phyloP scores from a whole-genome alignment of 768 basidiomycete genomes.

The Leccinum subtestaceum region DNA sequence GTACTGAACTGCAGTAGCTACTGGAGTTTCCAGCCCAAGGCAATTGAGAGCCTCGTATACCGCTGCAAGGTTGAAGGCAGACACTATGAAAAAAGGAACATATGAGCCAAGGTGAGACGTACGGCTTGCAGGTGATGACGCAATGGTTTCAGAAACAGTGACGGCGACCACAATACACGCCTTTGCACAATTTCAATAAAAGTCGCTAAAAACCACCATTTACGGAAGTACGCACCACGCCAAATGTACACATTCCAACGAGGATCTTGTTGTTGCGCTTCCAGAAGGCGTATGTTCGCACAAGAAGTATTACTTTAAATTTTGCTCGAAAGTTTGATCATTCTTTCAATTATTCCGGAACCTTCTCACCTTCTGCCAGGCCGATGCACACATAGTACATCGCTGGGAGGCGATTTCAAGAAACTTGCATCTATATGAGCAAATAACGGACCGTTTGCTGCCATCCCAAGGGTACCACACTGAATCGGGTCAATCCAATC shows the following conservation, averaged over 20 bases:
- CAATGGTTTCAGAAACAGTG: slow-evolving; percentile 8
- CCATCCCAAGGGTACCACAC: slow-evolving; percentile 14
- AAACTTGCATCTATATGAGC: background rate
- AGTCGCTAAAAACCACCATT: background rate
- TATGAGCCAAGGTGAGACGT: background rate
- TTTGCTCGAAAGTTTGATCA: background rate
- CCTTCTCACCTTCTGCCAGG: slow-evolving; percentile 15
- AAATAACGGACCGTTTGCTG: slow-evolving; percentile 2
- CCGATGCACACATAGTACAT: slow-evolving; percentile 14
- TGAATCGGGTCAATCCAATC: background rate
- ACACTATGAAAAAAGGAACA: background rate
- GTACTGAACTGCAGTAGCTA: slow-evolving; percentile 9
- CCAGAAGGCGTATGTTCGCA: slow-evolving; percentile 24
- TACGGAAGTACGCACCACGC: slow-evolving; percentile 3
- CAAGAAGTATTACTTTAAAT: slow-evolving; percentile 15
- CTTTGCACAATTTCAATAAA: background rate
- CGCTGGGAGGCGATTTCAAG: background rate
- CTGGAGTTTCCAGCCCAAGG: background rate
- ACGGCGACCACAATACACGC: slow-evolving; percentile 6
- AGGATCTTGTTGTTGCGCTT: slow-evolving; percentile 17
- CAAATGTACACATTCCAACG: slow-evolving; percentile 13
- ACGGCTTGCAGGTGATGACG: slow-evolving; percentile 2
- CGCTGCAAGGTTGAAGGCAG: background rate
- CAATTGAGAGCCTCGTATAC: slow-evolving; percentile 13
- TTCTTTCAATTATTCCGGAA: background rate